Evolutionary conservation across 208 protist genomes (phyloP), one percentile per base, ranked within the genome.

Genomic region (Polymyxa betae): DNA sequence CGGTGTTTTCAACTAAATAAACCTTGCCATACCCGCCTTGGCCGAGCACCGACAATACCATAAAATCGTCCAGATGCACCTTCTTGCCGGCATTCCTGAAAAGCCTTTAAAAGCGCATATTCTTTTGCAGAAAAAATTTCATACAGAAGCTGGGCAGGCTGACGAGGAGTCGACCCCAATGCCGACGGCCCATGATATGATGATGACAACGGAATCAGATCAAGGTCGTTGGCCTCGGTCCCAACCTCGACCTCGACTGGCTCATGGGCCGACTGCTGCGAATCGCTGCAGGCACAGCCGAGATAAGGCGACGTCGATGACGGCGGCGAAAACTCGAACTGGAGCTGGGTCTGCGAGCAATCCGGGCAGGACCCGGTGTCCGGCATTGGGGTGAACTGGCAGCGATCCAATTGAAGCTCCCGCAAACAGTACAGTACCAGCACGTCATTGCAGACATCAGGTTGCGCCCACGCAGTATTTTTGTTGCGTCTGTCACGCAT

Each of bases 1-100:
- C 40, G 35, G 5, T 43, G 35, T 35, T 82, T 35, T 5, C 5
- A 40, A 82, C 72, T 20, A 82, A n/a, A n/a, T 82, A 82, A 43
- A 82, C 72, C 72, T 82, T 82, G n/a, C 72, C 72, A 82, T 82
- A 82, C 10, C 16, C 72, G 72, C 72, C 72, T 43, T 82, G 72
- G 16, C 72, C 72, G 16, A 82, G 72, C 5, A 82, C 5, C 5
- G 72, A 35, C 72, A 82, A 43, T 43, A 82, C 16, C 5, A 45
- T 12, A 43, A 82, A 82, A 43, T 82, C 72, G n/a, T 82, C 72
- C 5, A 82, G 72, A 43, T 82, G 72, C n/a, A n/a, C 16, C 40
- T 43, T 35, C 5, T 82, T 20, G 72, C 10, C 35, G 29, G 54
- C 54, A 16, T 29, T 29, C 20, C 54, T 29, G 54, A 66, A 16